Evolutionary conservation across 306 rosid species (phyloP).

Genomic region (Hylodesmum podocarpum): DNA sequence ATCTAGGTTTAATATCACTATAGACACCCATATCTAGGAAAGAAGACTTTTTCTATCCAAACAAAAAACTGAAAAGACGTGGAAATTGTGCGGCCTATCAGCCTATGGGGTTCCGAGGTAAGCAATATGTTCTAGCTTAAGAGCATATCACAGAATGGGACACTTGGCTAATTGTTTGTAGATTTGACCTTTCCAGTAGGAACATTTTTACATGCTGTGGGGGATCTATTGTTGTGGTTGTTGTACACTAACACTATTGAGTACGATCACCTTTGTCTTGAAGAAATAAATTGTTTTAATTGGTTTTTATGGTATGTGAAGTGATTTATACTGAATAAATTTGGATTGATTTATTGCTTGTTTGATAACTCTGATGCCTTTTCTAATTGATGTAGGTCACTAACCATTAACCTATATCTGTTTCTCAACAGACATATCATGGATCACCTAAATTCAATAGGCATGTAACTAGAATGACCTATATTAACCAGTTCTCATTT

Average conservation of each 20-base stretch:
- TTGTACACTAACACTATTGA: neutral
- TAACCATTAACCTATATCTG: neutral
- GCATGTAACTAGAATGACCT: neutral
- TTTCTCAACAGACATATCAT: neutral
- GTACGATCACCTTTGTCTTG: conserved; percentile 8
- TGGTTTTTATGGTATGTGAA: neutral
- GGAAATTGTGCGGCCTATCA: neutral
- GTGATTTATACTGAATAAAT: conserved; percentile 6
- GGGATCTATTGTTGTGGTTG: neutral
- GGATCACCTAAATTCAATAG: conserved; percentile 8
- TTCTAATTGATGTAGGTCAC: neutral
- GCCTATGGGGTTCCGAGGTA: neutral
- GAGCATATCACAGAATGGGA: neutral
- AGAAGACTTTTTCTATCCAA: neutral
- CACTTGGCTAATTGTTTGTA: neutral
- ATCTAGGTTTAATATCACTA: neutral
- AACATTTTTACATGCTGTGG: neutral
- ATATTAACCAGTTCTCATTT: neutral
- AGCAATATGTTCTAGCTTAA: conserved; percentile 7
- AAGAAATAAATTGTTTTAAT: neutral
- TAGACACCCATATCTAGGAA: conserved; percentile 1
- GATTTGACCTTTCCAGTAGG: neutral
- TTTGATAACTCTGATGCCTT: neutral
- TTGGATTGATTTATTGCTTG: conserved; percentile 1
- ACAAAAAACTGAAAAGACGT: neutral